Evolutionary conservation across 805 yeast species (phyloP).

Genomic region (Barnettozyma botsteinii): DNA sequence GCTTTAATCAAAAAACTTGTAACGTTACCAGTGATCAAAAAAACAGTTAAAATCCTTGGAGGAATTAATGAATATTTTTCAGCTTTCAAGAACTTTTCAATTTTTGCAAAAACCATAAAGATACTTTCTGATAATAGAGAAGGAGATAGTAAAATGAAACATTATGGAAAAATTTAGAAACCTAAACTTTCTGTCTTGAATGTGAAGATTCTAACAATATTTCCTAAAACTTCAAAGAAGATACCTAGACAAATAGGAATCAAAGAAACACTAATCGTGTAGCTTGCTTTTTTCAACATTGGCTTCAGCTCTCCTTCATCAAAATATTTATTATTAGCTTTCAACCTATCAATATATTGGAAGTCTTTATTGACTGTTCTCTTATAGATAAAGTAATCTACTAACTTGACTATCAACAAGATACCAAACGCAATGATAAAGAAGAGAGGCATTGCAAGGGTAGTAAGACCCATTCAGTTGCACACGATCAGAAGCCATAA

Average conservation of each 20-base stretch:
- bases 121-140: conserved; percentile 4
- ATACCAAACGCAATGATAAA: too few species aligned
- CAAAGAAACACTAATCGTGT: background rate
- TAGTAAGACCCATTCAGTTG: too few species aligned
- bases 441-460: too few species aligned
- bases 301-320: too few species aligned
- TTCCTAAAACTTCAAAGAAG: conserved; percentile 2
- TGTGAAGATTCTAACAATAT: background rate
- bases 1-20: conserved; percentile 3
- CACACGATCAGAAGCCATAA: too few species aligned
- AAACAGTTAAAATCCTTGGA: background rate
- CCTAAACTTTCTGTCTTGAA: background rate
- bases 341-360: too few species aligned
- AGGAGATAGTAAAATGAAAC: conserved; percentile 1
- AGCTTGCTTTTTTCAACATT: too few species aligned
- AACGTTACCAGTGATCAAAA: conserved; percentile 4
- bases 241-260: background rate
- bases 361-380: too few species aligned
- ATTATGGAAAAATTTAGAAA: background rate
- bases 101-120: conserved; percentile 4
- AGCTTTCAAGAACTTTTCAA: conserved; percentile 1
- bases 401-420: too few species aligned
- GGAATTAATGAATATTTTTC: conserved; percentile 2
- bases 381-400: too few species aligned
- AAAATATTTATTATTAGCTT: too few species aligned